Evolutionary conservation across 2,329 filamentous ascomycete species (phyloP), one percentile per base, ranked within the genome.

Genomic region (Aspergillus udagawae): DNA sequence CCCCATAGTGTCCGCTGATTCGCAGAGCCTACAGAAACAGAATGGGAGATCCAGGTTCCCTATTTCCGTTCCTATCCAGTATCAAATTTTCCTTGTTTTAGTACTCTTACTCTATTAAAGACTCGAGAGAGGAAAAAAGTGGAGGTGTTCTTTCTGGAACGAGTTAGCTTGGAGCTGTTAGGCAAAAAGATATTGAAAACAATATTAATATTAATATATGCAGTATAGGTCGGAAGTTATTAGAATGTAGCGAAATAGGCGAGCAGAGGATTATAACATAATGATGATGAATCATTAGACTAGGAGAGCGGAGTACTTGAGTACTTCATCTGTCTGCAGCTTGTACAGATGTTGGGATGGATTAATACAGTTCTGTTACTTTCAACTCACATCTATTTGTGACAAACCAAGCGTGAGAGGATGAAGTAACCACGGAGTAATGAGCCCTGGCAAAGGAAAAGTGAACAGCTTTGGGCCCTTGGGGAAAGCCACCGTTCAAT

Each of bases 121-220:
- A 38, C 14, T 38, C 5, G 0, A 45, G 42, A 10, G 20, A 45
- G 20, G 20, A 12, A 23, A 21, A 6, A 23, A 45, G 53, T 45
- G 52, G 55, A 54, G 53, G 52, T 55, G 60, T 61, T 60, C 60
- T 61, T 60, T 48, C 57, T 57, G 51, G 52, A 55, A 51, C n/a
- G 25, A 57, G 53, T 55, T 60, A 61, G 55, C 55, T 56, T 41
- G 54, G 54, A 51, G 57, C 41, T 49, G 52, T 23, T 47, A 25
- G 20, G n/a, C 23, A 60, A 54, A 58, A 53, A 41, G 47, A 52
- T 57, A 49, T 44, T 50, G 48, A 44, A 27, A n/a, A 14, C n/a
- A 45, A 45, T 35, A 51, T 45, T 21, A 53, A 38, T 38, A 48
- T 38, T 52, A 49, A 53, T 47, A n/a, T 32, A 23, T 10, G 3